phyloP scores from a whole-genome alignment of 257 asterid genomes.

The Rhazya stricta region DNA sequence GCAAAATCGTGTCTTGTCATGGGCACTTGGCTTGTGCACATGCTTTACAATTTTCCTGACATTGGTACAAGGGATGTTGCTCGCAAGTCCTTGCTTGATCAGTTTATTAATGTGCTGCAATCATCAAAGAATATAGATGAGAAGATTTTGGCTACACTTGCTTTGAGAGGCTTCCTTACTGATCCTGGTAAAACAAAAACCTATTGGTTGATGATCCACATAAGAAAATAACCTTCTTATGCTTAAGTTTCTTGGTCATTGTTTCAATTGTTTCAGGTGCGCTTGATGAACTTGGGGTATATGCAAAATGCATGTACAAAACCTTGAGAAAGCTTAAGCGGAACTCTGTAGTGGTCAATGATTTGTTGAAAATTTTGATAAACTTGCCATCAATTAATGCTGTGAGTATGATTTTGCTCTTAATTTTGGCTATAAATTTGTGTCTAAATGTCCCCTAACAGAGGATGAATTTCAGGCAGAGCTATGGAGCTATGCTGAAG shows the following conservation, averaged over 20 bases:
- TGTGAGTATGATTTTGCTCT: slow-evolving; percentile 38
- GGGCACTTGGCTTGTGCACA: slow-evolving; percentile 72
- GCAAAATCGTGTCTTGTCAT: slow-evolving; percentile 59
- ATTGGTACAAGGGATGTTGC: slow-evolving; percentile 62
- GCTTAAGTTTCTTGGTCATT: slow-evolving; percentile 8
- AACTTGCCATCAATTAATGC: slow-evolving; percentile 59
- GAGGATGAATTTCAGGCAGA: slow-evolving; percentile 52
- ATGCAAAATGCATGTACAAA: slow-evolving; percentile 59
- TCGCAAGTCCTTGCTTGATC: slow-evolving; percentile 60
- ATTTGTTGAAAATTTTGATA: slow-evolving; percentile 64
- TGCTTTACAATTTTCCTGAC: slow-evolving; percentile 63
- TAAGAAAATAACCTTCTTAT: background rate
- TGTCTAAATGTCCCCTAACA: slow-evolving; percentile 10
- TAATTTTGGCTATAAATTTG: background rate
- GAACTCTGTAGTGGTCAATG: slow-evolving; percentile 45
- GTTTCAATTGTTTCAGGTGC: slow-evolving; percentile 35
- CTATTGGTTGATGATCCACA: background rate
- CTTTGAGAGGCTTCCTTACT: slow-evolving; percentile 53
- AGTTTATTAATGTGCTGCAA: slow-evolving; percentile 58
- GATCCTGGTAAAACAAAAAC: slow-evolving; percentile 47
- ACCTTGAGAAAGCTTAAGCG: slow-evolving; percentile 60
- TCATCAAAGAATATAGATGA: slow-evolving; percentile 78
- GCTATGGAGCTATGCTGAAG: slow-evolving; percentile 65
- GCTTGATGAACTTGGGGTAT: slow-evolving; percentile 42
- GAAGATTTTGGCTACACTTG: slow-evolving; percentile 65